These are phyloP conservation scores for Ceratocystis alfenasii DNA, from an alignment of 2,329 filamentous ascomycete species.

Conservation along the genomic window DNA sequence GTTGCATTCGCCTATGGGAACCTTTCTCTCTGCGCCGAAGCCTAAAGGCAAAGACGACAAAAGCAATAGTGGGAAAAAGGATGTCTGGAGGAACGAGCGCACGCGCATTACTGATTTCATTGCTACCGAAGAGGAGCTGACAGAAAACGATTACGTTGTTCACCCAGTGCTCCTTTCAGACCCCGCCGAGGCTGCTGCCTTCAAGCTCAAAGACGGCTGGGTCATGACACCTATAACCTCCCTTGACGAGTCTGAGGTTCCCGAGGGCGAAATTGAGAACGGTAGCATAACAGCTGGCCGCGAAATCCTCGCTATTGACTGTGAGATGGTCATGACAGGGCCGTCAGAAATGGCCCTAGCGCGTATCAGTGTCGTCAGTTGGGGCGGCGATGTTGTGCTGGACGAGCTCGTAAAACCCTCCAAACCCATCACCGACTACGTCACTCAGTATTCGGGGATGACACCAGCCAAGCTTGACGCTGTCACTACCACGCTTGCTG, in stretches of 20 bases:
- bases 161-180: conserved; percentile 64
- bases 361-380: conserved; percentile 73
- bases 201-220: conserved; percentile 52
- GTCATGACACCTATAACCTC: conserved; percentile 60
- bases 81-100: conserved; percentile 58
- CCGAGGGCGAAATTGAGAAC: conserved; percentile 59
- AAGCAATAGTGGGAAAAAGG: conserved; percentile 42
- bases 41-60: conserved; percentile 47
- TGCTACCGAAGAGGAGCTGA: conserved; percentile 57
- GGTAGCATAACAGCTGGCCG: conserved; percentile 77
- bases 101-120: conserved; percentile 76
- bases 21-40: conserved; percentile 62
- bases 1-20: conserved; percentile 76
- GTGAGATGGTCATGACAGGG: conserved; percentile 92
- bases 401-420: conserved; percentile 88
- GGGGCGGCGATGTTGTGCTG: conserved; percentile 70
- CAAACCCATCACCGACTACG: conserved; percentile 79
- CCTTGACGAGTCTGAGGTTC: conserved; percentile 54
- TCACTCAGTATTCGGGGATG: conserved; percentile 87
- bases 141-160: conserved; percentile 70
- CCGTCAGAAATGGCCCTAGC: conserved; percentile 72
- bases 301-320: conserved; percentile 72
- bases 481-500: conserved; percentile 69
- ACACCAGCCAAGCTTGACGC: conserved; percentile 71
- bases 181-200: conserved; percentile 41